Evolutionary conservation across 345 rosid species (phyloP), one percentile per base, ranked within the genome.

Genomic region (Odontarrhena argentea): DNA sequence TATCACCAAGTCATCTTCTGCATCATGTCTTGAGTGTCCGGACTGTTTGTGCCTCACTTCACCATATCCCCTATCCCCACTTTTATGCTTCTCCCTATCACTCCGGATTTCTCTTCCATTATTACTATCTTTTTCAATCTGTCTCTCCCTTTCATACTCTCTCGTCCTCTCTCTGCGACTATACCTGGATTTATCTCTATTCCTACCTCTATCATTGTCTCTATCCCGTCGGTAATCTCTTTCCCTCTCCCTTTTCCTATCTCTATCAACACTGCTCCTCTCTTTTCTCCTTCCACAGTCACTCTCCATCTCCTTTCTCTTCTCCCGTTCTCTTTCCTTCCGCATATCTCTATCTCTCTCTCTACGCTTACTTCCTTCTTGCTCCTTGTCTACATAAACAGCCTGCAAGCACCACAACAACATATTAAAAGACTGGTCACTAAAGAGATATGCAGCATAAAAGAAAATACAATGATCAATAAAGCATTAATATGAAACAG

Each of bases 231-330:
- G 4, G 32, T 50, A 26, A 50, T 50, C 55, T 50, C 32, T 43
- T 60, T 13, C 59, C 66, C 72, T 75, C 55, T 81, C 85, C 42
- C 79, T 55, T 68, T 67, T 78, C 75, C 76, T 74, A 59, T 72
- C 78, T 61, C 66, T 62, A 44, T 75, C 83, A 67, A 45, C 15
- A 54, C 75, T 78, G 71, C 70, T 68, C 52, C 57, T 74, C 65
- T 71, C 78, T 69, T 73, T 76, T 55, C 60, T 35, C 42, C 60
- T 32, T 54, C 60, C 78, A 62, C 69, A 4, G 4, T 72, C 82
- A 32, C 35, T 42, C 32, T 71, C 85, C 43, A 76, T 61, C 26
- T 76, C 82, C 69, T 60, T 65, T 63, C 77, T 74, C 74, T 77
- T 73, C 53, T 71, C 81, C 25, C 41, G 57, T 46, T 82, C 77